Evolutionary conservation across 306 rosid species (phyloP).

Genomic region (Malus asiatica): DNA sequence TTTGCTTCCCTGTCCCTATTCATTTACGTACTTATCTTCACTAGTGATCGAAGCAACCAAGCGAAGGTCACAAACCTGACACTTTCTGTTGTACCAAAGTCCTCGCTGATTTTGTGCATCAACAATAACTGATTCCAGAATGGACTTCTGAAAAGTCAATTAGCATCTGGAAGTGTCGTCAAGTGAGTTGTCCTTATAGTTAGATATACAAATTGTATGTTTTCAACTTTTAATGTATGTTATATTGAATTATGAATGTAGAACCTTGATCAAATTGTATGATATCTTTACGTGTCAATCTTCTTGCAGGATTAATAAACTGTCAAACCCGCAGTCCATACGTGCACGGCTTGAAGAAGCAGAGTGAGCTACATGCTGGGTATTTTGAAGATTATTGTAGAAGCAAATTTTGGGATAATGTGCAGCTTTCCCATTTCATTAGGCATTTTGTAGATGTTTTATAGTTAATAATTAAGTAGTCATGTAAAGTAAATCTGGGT

Average conservation of each 20-base stretch:
- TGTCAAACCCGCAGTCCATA: conserved; percentile 26
- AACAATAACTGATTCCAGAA: conserved; percentile 45
- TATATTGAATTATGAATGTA: not conserved
- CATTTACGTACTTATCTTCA: too few species aligned
- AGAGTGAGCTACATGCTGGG: conserved; percentile 18
- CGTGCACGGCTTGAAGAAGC: conserved; percentile 62
- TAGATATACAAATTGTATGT: not conserved
- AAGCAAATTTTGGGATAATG: not conserved
- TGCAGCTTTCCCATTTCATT: not conserved
- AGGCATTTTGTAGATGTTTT: not conserved
- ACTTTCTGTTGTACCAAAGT: too few species aligned
- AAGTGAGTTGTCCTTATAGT: conserved; percentile 37
- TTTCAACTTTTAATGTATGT: not conserved
- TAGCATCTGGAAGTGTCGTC: conserved; percentile 36
- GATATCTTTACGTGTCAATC: not conserved
- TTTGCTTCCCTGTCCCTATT: too few species aligned
- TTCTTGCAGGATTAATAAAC: conserved; percentile 49
- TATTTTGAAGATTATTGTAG: not conserved
- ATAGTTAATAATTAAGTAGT: not conserved
- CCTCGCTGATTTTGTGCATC: too few species aligned
- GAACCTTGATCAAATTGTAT: not conserved
- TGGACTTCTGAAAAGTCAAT: conserved; percentile 67
- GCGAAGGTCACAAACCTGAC: too few species aligned
- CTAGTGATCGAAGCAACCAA: too few species aligned
- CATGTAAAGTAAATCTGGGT: not conserved